Base-by-base conservation (phyloP, 1,284 basidiomycete genomes). In the Cerioporus squamosus region DNA sequence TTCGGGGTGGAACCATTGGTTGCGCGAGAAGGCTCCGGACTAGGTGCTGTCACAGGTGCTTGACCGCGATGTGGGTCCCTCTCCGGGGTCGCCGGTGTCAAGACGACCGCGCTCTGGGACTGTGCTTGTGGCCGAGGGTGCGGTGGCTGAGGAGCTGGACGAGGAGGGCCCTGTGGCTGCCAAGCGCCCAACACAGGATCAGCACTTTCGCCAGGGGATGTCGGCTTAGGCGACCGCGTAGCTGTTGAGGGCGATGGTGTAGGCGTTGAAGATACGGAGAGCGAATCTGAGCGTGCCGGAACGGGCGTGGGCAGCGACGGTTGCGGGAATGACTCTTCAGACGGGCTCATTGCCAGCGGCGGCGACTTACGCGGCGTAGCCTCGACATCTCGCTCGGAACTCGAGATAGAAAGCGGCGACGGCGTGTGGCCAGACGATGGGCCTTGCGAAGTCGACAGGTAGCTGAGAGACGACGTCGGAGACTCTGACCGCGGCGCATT, bases 121-220 rank as follows among this genome's bases (percentile, higher is more conserved):
- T 43, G 23, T n/a, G 44, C 39, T 29, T 45, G 15, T 47, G 29
- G 22, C 18, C 50, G 53, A 38, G 43, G 18, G 45, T 51, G 46
- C 7, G 59, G 56, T 42, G 44, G 53, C 47, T 53, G 62, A 29
- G 55, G 33, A 26, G 60, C 57, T 31, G 55, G 47, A n/a, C 50
- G 60, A 17, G 47, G 62, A 33, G 53, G 29, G 14, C 47, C 51
- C 17, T 60, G 60, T 5, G 59, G 51, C 24, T 63, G 59, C 64
- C 64, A 64, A 36, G 60, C 48, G 33, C 64, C 63, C 10, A 65
- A 53, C n/a, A 66, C 63, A 44, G 65, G 62, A 51, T 67, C 67
- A 18, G 59, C 60, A 44, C 49, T 22, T 1, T 67, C 63, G 22
- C 50, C 53, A 20, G 61, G 42, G 15, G 43, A 54, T 12, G 42